Base-by-base conservation (phyloP, 2,329 filamentous ascomycete species). In the Aspergillus phoenicis region DNA sequence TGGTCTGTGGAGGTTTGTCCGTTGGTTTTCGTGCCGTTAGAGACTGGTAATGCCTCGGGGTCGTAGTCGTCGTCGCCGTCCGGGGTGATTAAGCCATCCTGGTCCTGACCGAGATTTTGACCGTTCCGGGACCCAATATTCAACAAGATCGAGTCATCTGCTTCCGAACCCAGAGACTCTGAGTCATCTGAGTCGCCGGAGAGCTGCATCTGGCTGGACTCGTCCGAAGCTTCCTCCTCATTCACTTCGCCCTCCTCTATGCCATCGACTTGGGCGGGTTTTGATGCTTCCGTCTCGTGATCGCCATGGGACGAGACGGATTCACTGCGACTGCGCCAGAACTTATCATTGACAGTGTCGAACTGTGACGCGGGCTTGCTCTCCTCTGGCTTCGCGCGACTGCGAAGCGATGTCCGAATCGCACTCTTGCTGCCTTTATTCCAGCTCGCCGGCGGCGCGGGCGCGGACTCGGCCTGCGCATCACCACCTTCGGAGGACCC, bases 401-500 rank as follows among this genome's bases (percentile, higher is more conserved):
- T 70, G 28, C 75, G 71, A 56, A 82, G 75, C 1, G 76, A 76
- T 15, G 78, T 82, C 41, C 80, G 72, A 49, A 82, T 73, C 8
- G 74, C 72, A 47, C 71, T 71, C 52, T 77, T 78, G 24, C 74
- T 76, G 20, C 75, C 75, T 59, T 78, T 73, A 54, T 82, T 82
- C 80, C 80, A 82, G 58, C 74, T 78, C n/a, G 74, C 71, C 1
- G 71, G 70, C 8, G 73, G 72, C 5, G 63, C 60, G 28, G 60
- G 57, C 1, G 64, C 49, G 22, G 56, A 58, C 22, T 36, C 56
- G n/a, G 59, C 49, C 28, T 66, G 66, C 11, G 64, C 63, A 22
- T 64, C 58, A 33, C 59, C 58, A 8, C 63, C 66, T 22, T 64
- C 61, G 6, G 63, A 61, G 15, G 62, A 62, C 22, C 63, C 61